Percentiles rank a stretch among this genome's conserved stretches.
Evolutionary conservation across 2,329 filamentous ascomycete species (phyloP).

Genomic region (Dactylonectria estremocensis): DNA sequence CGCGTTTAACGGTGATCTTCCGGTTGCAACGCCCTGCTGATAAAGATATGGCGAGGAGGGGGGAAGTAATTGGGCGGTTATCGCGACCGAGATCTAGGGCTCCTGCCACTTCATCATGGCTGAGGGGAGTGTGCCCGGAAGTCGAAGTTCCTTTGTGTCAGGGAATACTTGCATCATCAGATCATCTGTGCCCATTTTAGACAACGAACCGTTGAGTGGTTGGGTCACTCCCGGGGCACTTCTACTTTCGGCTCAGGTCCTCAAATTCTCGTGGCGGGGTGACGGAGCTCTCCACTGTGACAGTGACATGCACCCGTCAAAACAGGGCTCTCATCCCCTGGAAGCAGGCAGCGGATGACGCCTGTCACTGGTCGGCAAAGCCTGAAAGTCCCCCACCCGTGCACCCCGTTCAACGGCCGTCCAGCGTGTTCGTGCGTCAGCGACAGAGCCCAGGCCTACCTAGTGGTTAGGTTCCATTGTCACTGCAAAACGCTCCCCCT

Average conservation of each 20-base stretch:
- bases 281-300: background rate
- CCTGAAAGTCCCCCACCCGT: background rate
- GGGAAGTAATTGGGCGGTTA: background rate
- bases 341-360: background rate
- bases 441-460: background rate
- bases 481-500: background rate
- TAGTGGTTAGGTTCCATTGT: too few species aligned
- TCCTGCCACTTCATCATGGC: background rate
- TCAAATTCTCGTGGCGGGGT: background rate
- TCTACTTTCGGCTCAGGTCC: background rate
- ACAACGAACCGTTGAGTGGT: background rate
- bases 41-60: background rate
- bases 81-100: background rate
- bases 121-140: background rate
- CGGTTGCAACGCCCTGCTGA: background rate
- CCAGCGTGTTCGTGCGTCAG: slow-evolving; percentile 1
- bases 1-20: background rate
- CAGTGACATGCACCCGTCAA: slow-evolving; percentile 1
- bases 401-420: background rate
- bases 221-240: background rate
- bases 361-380: background rate
- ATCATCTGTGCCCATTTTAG: background rate
- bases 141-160: too few species aligned
- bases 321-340: background rate
- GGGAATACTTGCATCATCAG: background rate